Evolutionary conservation across 2,329 filamentous ascomycete species (phyloP).

Genomic region (Orbilia ellipsospora): DNA sequence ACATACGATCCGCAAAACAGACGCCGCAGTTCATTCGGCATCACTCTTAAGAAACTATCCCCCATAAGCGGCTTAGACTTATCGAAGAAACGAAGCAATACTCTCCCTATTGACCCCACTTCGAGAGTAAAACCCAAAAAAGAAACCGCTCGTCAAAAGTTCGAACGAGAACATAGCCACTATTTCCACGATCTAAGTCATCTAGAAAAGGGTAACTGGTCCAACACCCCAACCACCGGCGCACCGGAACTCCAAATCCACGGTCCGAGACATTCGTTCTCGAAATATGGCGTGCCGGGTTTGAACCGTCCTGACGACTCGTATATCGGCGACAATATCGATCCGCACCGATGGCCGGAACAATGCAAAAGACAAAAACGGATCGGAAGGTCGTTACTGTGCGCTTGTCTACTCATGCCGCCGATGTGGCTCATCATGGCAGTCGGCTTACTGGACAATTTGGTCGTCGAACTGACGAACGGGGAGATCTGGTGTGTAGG

Average conservation of each 20-base stretch:
- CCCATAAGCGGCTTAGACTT: background rate
- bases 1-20: constrained; percentile 18
- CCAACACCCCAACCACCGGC: background rate
- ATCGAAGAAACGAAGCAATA: background rate
- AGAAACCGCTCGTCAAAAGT: constrained; percentile 33
- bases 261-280: constrained; percentile 21
- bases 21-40: background rate
- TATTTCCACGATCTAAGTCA: constrained; percentile 40
- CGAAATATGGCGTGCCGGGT: constrained; percentile 37
- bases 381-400: constrained; percentile 46
- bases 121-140: background rate
- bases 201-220: constrained; percentile 17
- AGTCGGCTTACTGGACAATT: constrained; percentile 33
- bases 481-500: constrained; percentile 49
- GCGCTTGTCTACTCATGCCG: constrained; percentile 37
- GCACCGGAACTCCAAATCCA: constrained; percentile 14
- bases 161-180: constrained; percentile 40
- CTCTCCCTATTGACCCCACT: background rate
- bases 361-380: constrained; percentile 42
- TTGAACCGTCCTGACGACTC: constrained; percentile 28
- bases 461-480: constrained; percentile 36
- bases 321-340: constrained; percentile 37
- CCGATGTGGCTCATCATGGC: constrained; percentile 49
- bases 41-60: background rate
- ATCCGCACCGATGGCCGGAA: constrained; percentile 37